Conservation (phyloP, 768 basidiomycete genomes). For the Lentinula edodes region DNA sequence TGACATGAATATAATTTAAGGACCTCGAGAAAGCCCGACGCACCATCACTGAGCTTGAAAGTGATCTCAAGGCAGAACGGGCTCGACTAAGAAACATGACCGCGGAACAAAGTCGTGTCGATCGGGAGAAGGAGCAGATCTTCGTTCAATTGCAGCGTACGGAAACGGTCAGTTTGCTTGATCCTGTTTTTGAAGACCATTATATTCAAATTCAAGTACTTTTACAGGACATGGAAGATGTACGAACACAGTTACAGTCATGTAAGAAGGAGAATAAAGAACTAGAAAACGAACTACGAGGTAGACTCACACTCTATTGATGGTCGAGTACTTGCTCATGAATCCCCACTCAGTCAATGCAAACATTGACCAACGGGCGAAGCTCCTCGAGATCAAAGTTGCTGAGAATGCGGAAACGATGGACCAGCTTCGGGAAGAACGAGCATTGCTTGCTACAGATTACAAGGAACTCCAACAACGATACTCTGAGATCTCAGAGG, state of each 20-base stretch:
- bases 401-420: slow-evolving; percentile 66
- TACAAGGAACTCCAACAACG: slow-evolving; percentile 70
- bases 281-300: slow-evolving; percentile 68
- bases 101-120: slow-evolving; percentile 55
- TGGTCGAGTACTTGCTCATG: background rate
- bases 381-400: slow-evolving; percentile 61
- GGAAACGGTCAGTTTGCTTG: slow-evolving; percentile 49
- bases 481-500: slow-evolving; percentile 64
- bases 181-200: background rate
- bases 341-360: slow-evolving; percentile 40
- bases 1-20: slow-evolving; percentile 28
- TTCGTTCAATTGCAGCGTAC: slow-evolving; percentile 61
- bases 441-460: slow-evolving; percentile 60
- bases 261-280: slow-evolving; percentile 71
- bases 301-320: slow-evolving; percentile 28
- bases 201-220: background rate
- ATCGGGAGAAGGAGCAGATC: slow-evolving; percentile 63
- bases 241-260: slow-evolving; percentile 60
- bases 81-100: slow-evolving; percentile 55
- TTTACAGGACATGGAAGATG: slow-evolving; percentile 73
- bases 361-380: slow-evolving; percentile 69
- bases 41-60: slow-evolving; percentile 65
- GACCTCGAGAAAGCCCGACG: slow-evolving; percentile 66
- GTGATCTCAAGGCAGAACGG: slow-evolving; percentile 66
- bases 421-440: slow-evolving; percentile 73